These are phyloP conservation scores for Tulasnella sp. DNA, from an alignment of 768 basidiomycete species.

Conservation along the genomic window DNA sequence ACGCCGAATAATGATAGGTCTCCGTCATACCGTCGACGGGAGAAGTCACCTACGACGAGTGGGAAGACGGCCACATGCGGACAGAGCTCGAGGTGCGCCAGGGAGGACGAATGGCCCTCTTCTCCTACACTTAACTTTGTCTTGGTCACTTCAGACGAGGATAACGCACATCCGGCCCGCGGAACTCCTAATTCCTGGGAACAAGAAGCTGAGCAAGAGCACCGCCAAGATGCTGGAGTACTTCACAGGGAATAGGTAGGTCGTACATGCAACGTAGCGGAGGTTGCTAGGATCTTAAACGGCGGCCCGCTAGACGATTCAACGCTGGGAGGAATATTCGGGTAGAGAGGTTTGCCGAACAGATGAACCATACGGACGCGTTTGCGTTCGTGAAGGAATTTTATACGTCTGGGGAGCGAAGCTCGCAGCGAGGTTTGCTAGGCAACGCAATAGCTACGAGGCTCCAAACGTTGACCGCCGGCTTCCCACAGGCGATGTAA, in stretches of 20 bases:
- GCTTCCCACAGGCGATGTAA: conserved; percentile 49
- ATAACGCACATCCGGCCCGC: conserved; percentile 79
- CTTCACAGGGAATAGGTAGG: conserved; percentile 56
- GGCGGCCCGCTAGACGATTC: not conserved
- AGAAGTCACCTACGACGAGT: conserved; percentile 91
- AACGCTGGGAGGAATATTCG: conserved; percentile 42
- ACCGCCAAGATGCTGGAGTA: conserved; percentile 74
- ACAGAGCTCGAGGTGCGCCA: conserved; percentile 74
- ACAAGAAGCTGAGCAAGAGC: conserved; percentile 53
- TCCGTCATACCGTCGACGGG: conserved; percentile 83
- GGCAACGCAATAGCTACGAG: too few species aligned
- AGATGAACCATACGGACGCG: conserved; percentile 62
- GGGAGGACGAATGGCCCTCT: not conserved
- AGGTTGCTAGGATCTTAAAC: not conserved
- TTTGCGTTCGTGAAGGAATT: conserved; percentile 64
- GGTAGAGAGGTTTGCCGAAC: conserved; percentile 56
- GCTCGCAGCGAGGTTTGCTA: not conserved
- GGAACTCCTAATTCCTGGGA: conserved; percentile 67
- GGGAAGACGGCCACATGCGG: conserved; percentile 75
- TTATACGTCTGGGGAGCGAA: conserved; percentile 41
- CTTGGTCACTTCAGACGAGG: conserved; percentile 58
- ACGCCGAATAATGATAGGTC: conserved; percentile 37
- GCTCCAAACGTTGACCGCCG: not conserved
- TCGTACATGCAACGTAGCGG: not conserved
- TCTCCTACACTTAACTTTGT: not conserved